Conservation (phyloP, 176 grass and related monocot species). For the Triticum monococcum region DNA sequence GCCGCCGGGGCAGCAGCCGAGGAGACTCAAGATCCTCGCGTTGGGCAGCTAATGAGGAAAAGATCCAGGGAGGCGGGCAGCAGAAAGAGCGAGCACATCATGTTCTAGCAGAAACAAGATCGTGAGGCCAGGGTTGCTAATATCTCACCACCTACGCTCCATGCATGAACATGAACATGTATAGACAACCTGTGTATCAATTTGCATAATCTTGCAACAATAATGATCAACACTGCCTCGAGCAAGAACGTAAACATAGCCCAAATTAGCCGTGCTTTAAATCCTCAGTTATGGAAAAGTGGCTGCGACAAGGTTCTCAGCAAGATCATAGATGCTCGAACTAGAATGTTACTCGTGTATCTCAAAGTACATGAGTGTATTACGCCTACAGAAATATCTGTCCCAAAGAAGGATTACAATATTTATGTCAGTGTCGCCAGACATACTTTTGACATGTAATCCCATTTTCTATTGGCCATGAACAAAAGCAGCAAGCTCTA, state of each 20-base stretch:
- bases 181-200: neutral
- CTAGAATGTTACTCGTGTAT: neutral
- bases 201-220: neutral
- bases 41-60: too few relatives aligned
- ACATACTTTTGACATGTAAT: slow-evolving; percentile 12
- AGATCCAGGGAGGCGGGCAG: too few relatives aligned
- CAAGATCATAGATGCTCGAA: neutral
- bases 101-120: too few relatives aligned
- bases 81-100: too few relatives aligned
- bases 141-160: too few relatives aligned
- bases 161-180: too few relatives aligned
- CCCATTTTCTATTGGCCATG: slow-evolving; percentile 11
- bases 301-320: neutral
- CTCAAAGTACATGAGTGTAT: neutral
- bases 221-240: neutral
- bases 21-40: too few relatives aligned
- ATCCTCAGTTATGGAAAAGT: neutral
- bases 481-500: slow-evolving; percentile 2
- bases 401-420: slow-evolving; percentile 15
- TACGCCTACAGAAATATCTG: neutral
- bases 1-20: too few relatives aligned
- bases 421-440: neutral
- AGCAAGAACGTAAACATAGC: neutral
- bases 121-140: too few relatives aligned
- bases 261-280: neutral